Base-by-base conservation (phyloP, 768 basidiomycete species). In the Calocera cornea region DNA sequence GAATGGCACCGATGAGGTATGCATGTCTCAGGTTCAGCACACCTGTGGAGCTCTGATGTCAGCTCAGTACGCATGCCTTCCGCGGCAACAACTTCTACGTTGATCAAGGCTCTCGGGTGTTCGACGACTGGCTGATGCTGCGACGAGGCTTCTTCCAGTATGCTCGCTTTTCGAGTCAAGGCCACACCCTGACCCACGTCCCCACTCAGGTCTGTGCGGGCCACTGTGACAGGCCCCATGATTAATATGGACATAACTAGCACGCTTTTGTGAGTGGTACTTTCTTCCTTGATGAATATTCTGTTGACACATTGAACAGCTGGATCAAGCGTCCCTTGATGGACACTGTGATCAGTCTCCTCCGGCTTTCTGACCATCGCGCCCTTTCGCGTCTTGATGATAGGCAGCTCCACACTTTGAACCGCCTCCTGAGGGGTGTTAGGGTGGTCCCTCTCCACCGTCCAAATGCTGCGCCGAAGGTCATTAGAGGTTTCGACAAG, bases 121-220 rank as follows among this genome's bases (percentile, higher is more conserved):
- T 60, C 31, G 54, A 19, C 31, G 54, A 60, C 24, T 60, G 31
- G 24, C 54, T 60, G 14, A 60, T 60, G 54, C 31, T 60, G 27
- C 54, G 54, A 5, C 31, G 54, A 29, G 54, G 54, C 54, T 60
- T 60, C 54, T 60, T 60, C 54, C 54, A 60, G 54, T 60, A 60
- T 7, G 54, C 31, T 5, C 22, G 16, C 27, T 8, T 60, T 16
- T 11, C 27, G 16, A 60, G 27, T 2, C 14, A 60, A 47, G 16
- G 3, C 19, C 19, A 5, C 24, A 2, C n/a, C n/a, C 19, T 60
- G 31, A 60, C 31, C 14, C 31, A 2, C 11, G 7, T 14, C 24
- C 7, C 31, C 14, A 33, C 7, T 24, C 54, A 60, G 54, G 19
- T 60, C 54, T 27, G 54, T 60, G 11, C 54, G 54, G 11, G 54